Base-by-base conservation (phyloP, 2,329 filamentous ascomycete genomes). In the Nemania diffusa region DNA sequence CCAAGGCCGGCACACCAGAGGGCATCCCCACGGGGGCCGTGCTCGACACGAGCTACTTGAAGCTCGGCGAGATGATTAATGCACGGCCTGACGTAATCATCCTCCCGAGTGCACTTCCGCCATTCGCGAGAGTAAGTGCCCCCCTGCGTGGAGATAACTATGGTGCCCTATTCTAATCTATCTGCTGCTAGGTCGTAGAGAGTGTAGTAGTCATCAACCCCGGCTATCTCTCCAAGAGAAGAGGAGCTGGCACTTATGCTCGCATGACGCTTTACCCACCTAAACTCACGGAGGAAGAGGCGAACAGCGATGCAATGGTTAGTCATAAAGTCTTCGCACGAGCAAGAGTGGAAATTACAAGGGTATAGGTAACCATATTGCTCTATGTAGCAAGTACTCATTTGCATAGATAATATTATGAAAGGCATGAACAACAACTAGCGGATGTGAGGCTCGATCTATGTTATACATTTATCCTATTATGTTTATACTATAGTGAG, bases 171-270 rank as follows among this genome's bases (percentile, higher is more conserved):
- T 1, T 1, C 9, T 64, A 29, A 65, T 27, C 5, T 22, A 34
- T 44, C n/a, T 13, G 17, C 32, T 22, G 50, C 1, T 72, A 97
- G 94, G 93, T 97, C 48, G 90, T 98, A 11, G 93, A 97, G 75
- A 93, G 91, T 72, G 94, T 97, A 0, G 81, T 98, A 6, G 89
- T 94, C 13, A 91, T 99, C 75, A 99, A 99, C 78, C 95, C 96
- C 0, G 95, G 96, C 5, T 90, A 89, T 57, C 81, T 97, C 37
- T 96, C 93, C 17, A 97, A 97, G 81, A 89, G 92, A 64, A 90
- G 89, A 66, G 94, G 91, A 1, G 86, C 94, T 0, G 96, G 96
- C 5, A 97, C 94, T 0, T 98, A 91, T 78, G 92, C 93, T 0
- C 89, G 91, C 57, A 87, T 99, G 84, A 88, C 88, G 22, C 81